A percentile compares a stretch with the other conserved stretches of the same genome.
These are phyloP conservation scores for Hymenoscyphus fraxineus DNA, from an alignment of 2,329 filamentous ascomycete species.

Conservation along the genomic window DNA sequence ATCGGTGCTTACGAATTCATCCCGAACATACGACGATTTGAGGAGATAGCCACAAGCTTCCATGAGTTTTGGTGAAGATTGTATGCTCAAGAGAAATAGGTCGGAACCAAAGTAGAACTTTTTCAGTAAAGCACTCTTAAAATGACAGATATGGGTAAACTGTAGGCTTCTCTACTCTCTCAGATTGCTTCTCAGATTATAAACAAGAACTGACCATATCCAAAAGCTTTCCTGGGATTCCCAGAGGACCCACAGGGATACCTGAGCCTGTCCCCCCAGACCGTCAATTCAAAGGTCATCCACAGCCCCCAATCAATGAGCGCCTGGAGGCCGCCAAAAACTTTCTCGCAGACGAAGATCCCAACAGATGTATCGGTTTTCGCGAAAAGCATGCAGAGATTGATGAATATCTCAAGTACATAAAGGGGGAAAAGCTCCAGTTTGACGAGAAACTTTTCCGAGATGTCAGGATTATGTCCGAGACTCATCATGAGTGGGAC, in stretches of 20 bases:
- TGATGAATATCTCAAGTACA: slow-evolving; percentile 25
- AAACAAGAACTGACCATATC: not conserved
- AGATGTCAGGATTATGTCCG: slow-evolving; percentile 25
- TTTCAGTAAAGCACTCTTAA: not conserved
- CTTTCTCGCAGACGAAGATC: slow-evolving; percentile 49
- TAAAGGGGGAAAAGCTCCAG: slow-evolving; percentile 17
- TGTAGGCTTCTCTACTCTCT: not conserved
- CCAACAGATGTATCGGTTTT: slow-evolving; percentile 42
- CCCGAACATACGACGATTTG: too few species aligned
- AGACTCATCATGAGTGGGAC: slow-evolving; percentile 27
- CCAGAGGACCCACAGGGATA: not conserved
- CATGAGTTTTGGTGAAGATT: not conserved
- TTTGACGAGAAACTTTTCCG: slow-evolving; percentile 13
- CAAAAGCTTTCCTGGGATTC: not conserved
- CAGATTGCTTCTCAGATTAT: not conserved
- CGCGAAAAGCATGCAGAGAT: slow-evolving; percentile 34
- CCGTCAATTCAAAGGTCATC: slow-evolving; percentile 24
- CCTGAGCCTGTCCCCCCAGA: not conserved
- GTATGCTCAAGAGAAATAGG: not conserved
- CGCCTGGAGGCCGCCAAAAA: slow-evolving; percentile 37
- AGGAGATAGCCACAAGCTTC: not conserved
- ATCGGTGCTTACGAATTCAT: too few species aligned
- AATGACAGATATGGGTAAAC: not conserved
- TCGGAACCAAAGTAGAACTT: not conserved
- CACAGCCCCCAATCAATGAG: slow-evolving; percentile 35